Evolutionary conservation across 345 rosid genomes (phyloP), one percentile per base, ranked within the genome.

Genomic region (Murraya paniculata): DNA sequence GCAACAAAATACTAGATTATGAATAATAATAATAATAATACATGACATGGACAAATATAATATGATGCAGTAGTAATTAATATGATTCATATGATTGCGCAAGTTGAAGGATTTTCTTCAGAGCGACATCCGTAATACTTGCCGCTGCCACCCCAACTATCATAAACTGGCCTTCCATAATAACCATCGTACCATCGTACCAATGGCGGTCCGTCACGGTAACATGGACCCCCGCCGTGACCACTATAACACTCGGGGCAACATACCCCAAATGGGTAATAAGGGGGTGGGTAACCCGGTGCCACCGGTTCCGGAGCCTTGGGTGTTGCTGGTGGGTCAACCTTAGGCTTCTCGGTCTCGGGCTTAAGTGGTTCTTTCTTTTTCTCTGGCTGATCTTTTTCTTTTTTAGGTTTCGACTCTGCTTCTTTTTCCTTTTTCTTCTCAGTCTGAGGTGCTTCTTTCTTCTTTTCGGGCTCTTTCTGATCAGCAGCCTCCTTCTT

Each of bases 131-230:
- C 58, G 45, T 73, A 77, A 75, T 76, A 67, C 57, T 5, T 53
- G 2, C 65, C 50, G 28, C 78, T 30, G 78, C 83, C 81, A 19
- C 88, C 90, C 88, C 89, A 88, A 76, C 92, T 85, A 3, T 91
- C 89, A 31, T 83, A 92, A 39, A 91, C 91, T 0, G 89, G 92
- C 75, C 93, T 66, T 24, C 91, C 91, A 41, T 80, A 86, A 6
- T 80, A 79, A 6, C 79, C 84, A 50, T 73, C 78, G 4, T 33
- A 68, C 30, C 25, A 59, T 41, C 74, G 31, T 14, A 74, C 68
- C 36, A 68, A 76, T 77, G 73, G 77, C 77, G 83, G 83, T 1
- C 25, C 5, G 27, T 14, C 45, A 11, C 22, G 45, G 25, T 65
- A 36, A 65, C 69, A 65, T 2, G 69, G 69, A 0, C 69, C 86